phyloP scores from a whole-genome alignment of 495 filamentous ascomycete species.

The Pyrenopolyporus hunteri region DNA sequence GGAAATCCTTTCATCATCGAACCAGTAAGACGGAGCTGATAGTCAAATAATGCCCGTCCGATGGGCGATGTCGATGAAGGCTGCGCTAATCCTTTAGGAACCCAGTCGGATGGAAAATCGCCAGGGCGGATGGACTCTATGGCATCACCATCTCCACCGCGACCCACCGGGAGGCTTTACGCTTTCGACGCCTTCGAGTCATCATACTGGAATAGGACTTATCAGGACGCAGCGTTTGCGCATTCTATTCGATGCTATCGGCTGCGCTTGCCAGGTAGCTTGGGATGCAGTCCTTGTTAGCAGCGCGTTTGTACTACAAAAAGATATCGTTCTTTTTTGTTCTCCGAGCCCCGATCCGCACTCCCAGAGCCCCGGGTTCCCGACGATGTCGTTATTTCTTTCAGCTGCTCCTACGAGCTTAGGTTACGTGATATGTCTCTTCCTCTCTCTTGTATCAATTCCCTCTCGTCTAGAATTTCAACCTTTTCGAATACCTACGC shows the following conservation, averaged over 20 bases:
- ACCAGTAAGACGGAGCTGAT: too few species aligned
- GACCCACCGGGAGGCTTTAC: slow-evolving; percentile 29
- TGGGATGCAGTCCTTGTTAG: background rate
- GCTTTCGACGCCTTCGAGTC: slow-evolving; percentile 21
- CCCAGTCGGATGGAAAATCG: slow-evolving; percentile 14
- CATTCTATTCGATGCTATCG: background rate
- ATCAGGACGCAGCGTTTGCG: slow-evolving; percentile 1
- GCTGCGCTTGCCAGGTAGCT: background rate
- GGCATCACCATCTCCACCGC: slow-evolving; percentile 27
- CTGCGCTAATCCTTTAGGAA: background rate
- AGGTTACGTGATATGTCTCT: background rate
- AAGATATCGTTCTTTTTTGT: slow-evolving; percentile 6
- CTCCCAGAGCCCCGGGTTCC: slow-evolving; percentile 11
- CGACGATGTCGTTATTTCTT: slow-evolving; percentile 25
- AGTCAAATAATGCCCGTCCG: background rate
- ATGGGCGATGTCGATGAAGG: background rate
- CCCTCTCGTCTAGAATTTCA: background rate
- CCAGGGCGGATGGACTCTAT: slow-evolving; percentile 9
- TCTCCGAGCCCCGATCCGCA: slow-evolving; percentile 31
- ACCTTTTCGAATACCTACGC: background rate
- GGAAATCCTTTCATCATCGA: too few species aligned
- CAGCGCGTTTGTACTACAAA: background rate
- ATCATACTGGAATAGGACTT: slow-evolving; percentile 9
- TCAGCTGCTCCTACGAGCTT: slow-evolving; percentile 4
- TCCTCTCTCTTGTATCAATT: slow-evolving; percentile 6